Evolutionary conservation across 768 basidiomycete genomes (phyloP).

Genomic region (Imleria badia): DNA sequence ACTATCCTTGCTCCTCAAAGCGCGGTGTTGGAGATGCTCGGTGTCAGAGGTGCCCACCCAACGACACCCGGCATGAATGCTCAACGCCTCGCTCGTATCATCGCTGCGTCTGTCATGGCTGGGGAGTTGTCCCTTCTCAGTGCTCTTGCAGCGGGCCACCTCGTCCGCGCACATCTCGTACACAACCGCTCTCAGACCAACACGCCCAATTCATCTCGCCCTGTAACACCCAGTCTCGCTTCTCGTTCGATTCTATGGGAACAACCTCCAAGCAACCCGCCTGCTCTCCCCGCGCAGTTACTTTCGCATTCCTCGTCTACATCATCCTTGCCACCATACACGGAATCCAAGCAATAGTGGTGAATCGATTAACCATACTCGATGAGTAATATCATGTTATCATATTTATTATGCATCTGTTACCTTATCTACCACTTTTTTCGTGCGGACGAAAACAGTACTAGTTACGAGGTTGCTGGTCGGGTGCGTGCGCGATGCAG

Average conservation of each 20-base stretch:
- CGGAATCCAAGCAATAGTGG: slow-evolving; percentile 27
- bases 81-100: slow-evolving; percentile 83
- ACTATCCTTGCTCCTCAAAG: slow-evolving; percentile 90
- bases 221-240: slow-evolving; percentile 53
- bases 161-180: slow-evolving; percentile 89
- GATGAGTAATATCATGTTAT: slow-evolving; percentile 6
- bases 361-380: neutral
- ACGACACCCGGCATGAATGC: slow-evolving; percentile 88
- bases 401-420: slow-evolving; percentile 25
- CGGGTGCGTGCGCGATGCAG: neutral
- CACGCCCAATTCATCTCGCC: slow-evolving; percentile 68
- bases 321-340: slow-evolving; percentile 45
- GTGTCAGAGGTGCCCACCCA: slow-evolving; percentile 85
- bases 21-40: slow-evolving; percentile 91
- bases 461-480: neutral
- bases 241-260: slow-evolving; percentile 28
- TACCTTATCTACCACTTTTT: slow-evolving; percentile 20
- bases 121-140: slow-evolving; percentile 91
- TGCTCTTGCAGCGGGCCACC: slow-evolving; percentile 91
- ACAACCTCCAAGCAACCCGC: slow-evolving; percentile 12
- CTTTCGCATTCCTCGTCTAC: slow-evolving; percentile 39
- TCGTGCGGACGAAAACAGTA: neutral
- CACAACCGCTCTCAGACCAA: slow-evolving; percentile 86
- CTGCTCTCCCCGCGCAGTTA: slow-evolving; percentile 1
- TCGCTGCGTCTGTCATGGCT: slow-evolving; percentile 94